Conservation (phyloP, 352 stramenopile species). For the Phytophthora nicotianae region DNA sequence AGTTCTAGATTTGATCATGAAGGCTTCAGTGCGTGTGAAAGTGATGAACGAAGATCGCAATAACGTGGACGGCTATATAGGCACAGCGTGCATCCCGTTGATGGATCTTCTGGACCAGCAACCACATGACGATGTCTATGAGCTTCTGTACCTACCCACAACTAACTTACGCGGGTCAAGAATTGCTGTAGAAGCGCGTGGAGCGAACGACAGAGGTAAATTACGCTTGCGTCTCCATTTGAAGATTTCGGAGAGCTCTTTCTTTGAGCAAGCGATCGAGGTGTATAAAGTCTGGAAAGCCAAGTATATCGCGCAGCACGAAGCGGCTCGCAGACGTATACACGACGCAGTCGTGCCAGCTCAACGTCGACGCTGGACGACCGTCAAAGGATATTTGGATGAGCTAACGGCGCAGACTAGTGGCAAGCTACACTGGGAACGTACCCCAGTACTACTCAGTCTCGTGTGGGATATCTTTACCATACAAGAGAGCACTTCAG, state of each 20-base stretch:
- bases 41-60: conserved; percentile 62
- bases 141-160: conserved; percentile 42
- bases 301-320: conserved; percentile 65
- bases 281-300: conserved; percentile 69
- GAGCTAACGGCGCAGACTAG: conserved; percentile 48
- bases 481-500: conserved; percentile 31
- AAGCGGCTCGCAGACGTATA: conserved; percentile 56
- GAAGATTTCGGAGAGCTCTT: conserved; percentile 59
- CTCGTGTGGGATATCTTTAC: conserved; percentile 80
- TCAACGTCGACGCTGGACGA: conserved; percentile 66
- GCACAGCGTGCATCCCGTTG: conserved; percentile 62
- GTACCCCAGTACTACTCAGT: conserved; percentile 63
- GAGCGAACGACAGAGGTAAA: conserved; percentile 31
- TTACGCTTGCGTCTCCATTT: conserved; percentile 56
- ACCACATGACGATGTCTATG: conserved; percentile 63
- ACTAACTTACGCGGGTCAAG: conserved; percentile 11
- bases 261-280: conserved; percentile 68
- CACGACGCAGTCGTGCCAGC: conserved; percentile 67
- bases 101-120: conserved; percentile 73
- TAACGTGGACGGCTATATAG: conserved; percentile 55
- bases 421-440: conserved; percentile 69
- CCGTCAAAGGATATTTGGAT: conserved; percentile 60
- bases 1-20: conserved; percentile 71
- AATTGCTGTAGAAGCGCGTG: not conserved
- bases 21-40: conserved; percentile 54